A percentile compares a stretch with the other conserved stretches of the same genome.
phyloP scores from a whole-genome alignment of 1,284 basidiomycete species.

The Volvariella volvacea region DNA sequence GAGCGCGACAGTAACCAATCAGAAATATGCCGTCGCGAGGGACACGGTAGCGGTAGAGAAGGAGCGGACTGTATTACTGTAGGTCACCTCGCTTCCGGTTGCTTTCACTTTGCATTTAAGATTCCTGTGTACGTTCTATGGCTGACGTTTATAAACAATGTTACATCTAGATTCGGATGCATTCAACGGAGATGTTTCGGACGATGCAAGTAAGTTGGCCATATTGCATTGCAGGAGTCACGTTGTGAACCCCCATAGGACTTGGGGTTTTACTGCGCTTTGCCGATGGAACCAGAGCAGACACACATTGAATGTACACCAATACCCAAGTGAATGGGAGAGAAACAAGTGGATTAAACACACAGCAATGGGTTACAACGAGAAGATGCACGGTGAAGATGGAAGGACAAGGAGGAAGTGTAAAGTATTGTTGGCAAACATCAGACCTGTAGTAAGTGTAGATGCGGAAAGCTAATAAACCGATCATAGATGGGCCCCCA shows the following conservation, averaged over 20 bases:
- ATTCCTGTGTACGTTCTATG: too few species aligned
- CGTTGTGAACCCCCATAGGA: too few species aligned
- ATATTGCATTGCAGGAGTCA: neutral
- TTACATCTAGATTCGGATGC: conserved; percentile 63
- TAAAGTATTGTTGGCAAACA: too few species aligned
- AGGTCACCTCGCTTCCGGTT: conserved; percentile 16
- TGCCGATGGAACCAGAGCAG: conserved; percentile 65
- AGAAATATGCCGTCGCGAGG: conserved; percentile 56
- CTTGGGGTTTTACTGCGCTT: conserved; percentile 66
- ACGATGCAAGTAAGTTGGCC: conserved; percentile 63
- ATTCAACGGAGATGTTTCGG: conserved; percentile 62
- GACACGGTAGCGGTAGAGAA: conserved; percentile 23
- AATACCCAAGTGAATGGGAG: conserved; percentile 38
- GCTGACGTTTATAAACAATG: conserved; percentile 2
- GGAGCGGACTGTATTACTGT: conserved; percentile 56
- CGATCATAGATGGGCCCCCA: neutral
- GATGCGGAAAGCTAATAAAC: neutral
- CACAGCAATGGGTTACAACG: too few species aligned
- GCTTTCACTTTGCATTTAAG: too few species aligned
- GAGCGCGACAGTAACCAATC: conserved; percentile 51
- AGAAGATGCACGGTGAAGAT: neutral
- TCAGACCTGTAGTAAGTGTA: too few species aligned
- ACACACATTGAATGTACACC: conserved; percentile 74
- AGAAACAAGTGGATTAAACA: neutral
- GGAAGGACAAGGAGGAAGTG: neutral